These are phyloP conservation scores for Trichophyton verrucosum DNA, from an alignment of 2,329 filamentous ascomycete species.

Conservation along the genomic window DNA sequence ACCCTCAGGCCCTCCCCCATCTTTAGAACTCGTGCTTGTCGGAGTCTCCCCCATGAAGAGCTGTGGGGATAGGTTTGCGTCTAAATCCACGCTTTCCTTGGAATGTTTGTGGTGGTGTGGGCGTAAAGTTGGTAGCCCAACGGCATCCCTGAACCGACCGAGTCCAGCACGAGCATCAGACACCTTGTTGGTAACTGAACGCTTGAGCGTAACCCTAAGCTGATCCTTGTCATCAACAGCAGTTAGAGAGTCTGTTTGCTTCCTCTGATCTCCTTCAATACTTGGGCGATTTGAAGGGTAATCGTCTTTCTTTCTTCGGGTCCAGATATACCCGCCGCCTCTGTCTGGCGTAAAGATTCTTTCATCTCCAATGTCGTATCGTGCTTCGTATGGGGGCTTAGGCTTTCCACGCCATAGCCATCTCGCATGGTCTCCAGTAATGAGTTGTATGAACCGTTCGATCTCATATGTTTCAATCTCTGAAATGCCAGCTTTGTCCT, in stretches of 20 bases:
- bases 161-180: slow-evolving; percentile 72
- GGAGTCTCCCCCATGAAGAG: neutral
- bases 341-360: slow-evolving; percentile 36
- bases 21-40: neutral
- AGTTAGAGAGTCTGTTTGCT: slow-evolving; percentile 19
- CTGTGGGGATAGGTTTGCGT: slow-evolving; percentile 6
- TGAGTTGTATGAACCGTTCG: slow-evolving; percentile 65
- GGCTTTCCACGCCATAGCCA: slow-evolving; percentile 94
- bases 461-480: slow-evolving; percentile 89
- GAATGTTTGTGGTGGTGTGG: slow-evolving; percentile 30
- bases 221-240: slow-evolving; percentile 30
- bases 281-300: slow-evolving; percentile 20
- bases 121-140: slow-evolving; percentile 42
- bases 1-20: neutral
- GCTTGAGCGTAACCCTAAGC: slow-evolving; percentile 56
- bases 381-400: slow-evolving; percentile 38
- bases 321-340: slow-evolving; percentile 36
- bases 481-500: slow-evolving; percentile 77
- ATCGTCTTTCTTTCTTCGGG: slow-evolving; percentile 27
- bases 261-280: slow-evolving; percentile 23
- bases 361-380: slow-evolving; percentile 24
- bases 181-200: slow-evolving; percentile 65
- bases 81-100: slow-evolving; percentile 25
- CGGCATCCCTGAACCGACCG: slow-evolving; percentile 73
- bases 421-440: slow-evolving; percentile 70